Evolutionary conservation across 2,329 filamentous ascomycete species (phyloP), one percentile per base, ranked within the genome.

Genomic region (Penicillium corylophilum): DNA sequence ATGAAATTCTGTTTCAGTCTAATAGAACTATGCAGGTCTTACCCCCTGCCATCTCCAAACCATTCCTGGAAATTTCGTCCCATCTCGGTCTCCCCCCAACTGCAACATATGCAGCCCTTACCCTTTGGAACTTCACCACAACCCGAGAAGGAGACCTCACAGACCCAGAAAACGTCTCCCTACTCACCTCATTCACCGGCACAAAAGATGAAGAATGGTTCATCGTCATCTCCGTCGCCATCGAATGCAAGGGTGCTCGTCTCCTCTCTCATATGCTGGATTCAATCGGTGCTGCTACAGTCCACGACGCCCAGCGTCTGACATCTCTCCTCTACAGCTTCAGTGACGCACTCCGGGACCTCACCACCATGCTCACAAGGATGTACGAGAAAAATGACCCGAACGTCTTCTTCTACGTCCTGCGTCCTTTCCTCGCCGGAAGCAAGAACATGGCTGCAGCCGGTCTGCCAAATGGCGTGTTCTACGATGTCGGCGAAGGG

Each of bases 401-500:
- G 0, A 65, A 75, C 23, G 67, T 75, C 1, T 82, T 82, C 64
- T 82, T 79, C 58, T 75, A 81, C 48, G 70, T 73, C 18, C 74
- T 82, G n/a, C 72, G 79, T 1, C 79, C 79, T 0, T 74, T 79
- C 46, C 61, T 81, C 13, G 78, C 78, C 0, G 79, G 79, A 0
- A 80, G 76, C 54, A 81, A 79, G 66, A 79, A 79, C 48, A 81
- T 81, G 79, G 74, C 72, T 7, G 67, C 71, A 2, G 78, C 78
- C 0, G 79, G 79, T 3, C 60, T 81, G 26, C 77, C 79, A 0
- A 70, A 73, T 5, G 79, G 79, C 10, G 74, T 82, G 2, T 81
- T 79, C 56, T 82, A 80, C 55, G 78, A 81, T 47, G 66, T 76
- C 35, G 79, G 78, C 3, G 60, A 77, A 7, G 77, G 75, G 0